Base-by-base conservation (phyloP, 208 protist species). In the Trypanosoma mega region DNA sequence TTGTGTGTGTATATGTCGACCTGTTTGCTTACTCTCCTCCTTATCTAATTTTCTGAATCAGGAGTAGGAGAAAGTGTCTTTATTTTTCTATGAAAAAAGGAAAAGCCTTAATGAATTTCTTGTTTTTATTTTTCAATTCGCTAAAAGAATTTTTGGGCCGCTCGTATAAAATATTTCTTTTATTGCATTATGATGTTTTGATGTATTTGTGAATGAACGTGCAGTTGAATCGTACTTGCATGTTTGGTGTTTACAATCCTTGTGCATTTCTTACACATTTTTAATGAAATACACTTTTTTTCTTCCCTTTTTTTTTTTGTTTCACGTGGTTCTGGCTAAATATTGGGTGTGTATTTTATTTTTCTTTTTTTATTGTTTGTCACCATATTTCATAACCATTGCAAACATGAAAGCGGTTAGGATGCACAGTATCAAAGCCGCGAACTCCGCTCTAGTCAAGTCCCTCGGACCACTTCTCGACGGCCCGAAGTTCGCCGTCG, bases 401-500 rank as follows among this genome's bases (percentile, higher is more conserved):
- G 2, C 53, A 18, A 26, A 36, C 8, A 26, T n/a, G n/a, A n/a
- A 14, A 7, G 33, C 4, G 37, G 34, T 30, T 3, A 65, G 8
- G 24, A 65, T 59, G 45, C 50, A 36, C 14, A 37, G 30, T 18
- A 73, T 89, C 58, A 69, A 71, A 26, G 75, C 64, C 24, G 36
- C 69, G 26, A 79, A 85, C 60, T 46, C 75, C 1, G 54, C 69
- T 46, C 76, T 90, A 16, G 50, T 68, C 20, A 63, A 53, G n/a
- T 47, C 72, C 7, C 62, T 90, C 30, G 45, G 77, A 49, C 78
- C 82, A 6, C 74, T 89, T 16, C 57, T 91, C 21, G 55, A 76
- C 26, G 81, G 80, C 16, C 74, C 74, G 11, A 87, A 86, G 67
- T 97, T 94, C 31, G 92, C 87, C n/a, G 85, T 97, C n/a, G 73